A percentile compares a stretch with the other conserved stretches of the same genome.
phyloP scores from a whole-genome alignment of 164 flowering plant species.

The Tetracentron sinense region DNA sequence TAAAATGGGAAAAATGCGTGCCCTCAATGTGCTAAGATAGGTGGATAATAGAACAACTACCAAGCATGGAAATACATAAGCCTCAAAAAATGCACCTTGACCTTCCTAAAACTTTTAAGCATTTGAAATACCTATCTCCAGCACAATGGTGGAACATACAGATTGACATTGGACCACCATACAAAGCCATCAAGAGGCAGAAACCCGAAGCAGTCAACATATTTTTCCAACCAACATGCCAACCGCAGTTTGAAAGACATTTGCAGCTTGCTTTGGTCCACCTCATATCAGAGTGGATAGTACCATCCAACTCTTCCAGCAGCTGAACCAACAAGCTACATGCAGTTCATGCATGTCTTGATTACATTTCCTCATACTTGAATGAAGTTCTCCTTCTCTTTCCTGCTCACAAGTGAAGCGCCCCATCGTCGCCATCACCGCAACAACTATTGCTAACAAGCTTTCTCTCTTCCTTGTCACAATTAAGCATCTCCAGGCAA shows the following conservation, averaged over 20 bases:
- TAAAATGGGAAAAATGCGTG: conserved; percentile 11
- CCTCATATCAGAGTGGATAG: neutral
- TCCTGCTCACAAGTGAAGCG: conserved; percentile 17
- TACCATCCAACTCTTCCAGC: conserved; percentile 1
- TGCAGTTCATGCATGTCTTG: neutral
- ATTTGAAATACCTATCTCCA: conserved; percentile 28
- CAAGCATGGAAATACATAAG: conserved; percentile 18
- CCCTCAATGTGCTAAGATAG: conserved; percentile 5
- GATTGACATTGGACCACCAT: conserved; percentile 24
- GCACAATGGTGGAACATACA: conserved; percentile 33
- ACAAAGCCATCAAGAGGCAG: conserved; percentile 20
- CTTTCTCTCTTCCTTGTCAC: conserved; percentile 27
- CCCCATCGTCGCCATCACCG: conserved; percentile 29
- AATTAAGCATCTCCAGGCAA: neutral
- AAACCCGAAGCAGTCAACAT: conserved; percentile 16
- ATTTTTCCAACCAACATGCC: conserved; percentile 20
- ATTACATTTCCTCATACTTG: conserved; percentile 16
- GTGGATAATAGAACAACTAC: conserved; percentile 12
- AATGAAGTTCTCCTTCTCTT: conserved; percentile 16
- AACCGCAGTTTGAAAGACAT: conserved; percentile 17
- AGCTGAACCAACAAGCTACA: neutral
- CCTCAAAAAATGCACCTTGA: conserved; percentile 20
- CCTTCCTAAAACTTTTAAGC: conserved; percentile 23
- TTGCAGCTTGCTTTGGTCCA: conserved; percentile 2
- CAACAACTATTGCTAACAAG: conserved; percentile 24